Conservation (phyloP, 2,329 filamentous ascomycete genomes). For the Pestalotiopsis sp. region DNA sequence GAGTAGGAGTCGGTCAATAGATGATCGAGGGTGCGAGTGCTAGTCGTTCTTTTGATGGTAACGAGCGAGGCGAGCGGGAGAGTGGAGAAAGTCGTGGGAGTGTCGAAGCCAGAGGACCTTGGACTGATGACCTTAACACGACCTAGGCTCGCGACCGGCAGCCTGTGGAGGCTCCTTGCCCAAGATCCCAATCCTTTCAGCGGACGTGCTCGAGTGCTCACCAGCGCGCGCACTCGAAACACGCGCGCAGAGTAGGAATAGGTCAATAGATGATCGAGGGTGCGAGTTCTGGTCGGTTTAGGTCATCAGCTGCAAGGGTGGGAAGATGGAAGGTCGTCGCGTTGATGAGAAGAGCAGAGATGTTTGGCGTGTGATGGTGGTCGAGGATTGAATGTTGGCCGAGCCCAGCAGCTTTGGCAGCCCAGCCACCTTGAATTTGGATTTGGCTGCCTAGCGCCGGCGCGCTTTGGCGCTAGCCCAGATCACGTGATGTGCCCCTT, state of each 20-base stretch:
- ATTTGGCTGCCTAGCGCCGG: background rate
- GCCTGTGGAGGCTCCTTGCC: conserved; percentile 14
- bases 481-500: too few species aligned
- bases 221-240: conserved; percentile 2
- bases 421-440: background rate
- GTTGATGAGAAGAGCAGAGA: background rate
- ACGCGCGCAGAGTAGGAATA: conserved; percentile 12
- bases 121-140: background rate
- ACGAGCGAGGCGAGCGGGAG: background rate
- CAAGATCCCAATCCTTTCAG: conserved; percentile 17
- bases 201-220: conserved; percentile 14
- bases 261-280: conserved; percentile 15
- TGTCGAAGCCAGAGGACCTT: background rate
- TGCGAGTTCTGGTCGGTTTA: conserved; percentile 14
- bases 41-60: conserved; percentile 11
- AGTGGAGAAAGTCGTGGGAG: background rate
- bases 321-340: background rate
- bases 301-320: background rate
- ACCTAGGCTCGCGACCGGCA: conserved; percentile 15
- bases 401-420: too few species aligned
- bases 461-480: too few species aligned
- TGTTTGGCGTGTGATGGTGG: background rate
- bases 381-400: background rate
- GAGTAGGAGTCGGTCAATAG: conserved; percentile 14
- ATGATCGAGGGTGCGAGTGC: conserved; percentile 17